A percentile compares a stretch with the other conserved stretches of the same genome.
These are phyloP conservation scores for Eucalyptus decipiens DNA, from an alignment of 345 rosid species.

Conservation along the genomic window DNA sequence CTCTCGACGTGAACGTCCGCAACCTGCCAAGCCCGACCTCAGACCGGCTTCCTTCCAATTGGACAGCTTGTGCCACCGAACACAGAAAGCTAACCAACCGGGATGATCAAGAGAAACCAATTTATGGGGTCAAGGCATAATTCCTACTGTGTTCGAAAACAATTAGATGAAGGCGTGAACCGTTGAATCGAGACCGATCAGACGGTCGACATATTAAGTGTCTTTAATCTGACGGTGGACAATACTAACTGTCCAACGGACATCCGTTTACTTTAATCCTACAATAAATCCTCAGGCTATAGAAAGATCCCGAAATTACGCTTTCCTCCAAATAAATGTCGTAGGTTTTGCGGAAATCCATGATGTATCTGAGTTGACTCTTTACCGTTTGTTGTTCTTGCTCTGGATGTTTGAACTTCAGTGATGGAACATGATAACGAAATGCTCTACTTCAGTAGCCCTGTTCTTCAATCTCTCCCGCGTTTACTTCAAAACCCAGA, in stretches of 20 bases:
- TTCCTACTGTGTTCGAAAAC: neutral
- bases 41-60: constrained; percentile 15
- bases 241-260: neutral
- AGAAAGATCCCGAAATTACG: neutral
- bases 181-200: neutral
- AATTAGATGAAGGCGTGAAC: neutral
- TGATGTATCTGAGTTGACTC: neutral
- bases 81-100: neutral
- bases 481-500: neutral
- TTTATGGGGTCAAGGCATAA: neutral
- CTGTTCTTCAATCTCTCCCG: neutral
- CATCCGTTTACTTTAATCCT: neutral
- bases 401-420: neutral
- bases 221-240: neutral
- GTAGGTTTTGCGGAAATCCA: neutral
- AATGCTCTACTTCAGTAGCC: neutral
- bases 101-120: neutral
- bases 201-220: neutral
- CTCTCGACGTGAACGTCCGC: constrained; percentile 24
- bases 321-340: neutral
- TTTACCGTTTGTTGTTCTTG: neutral
- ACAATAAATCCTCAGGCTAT: neutral
- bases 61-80: constrained; percentile 2
- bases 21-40: constrained; percentile 7
- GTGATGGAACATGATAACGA: constrained; percentile 7